These are phyloP conservation scores for Lagenidium sp. DNA, from an alignment of 352 stramenopile species.

Conservation along the genomic window DNA sequence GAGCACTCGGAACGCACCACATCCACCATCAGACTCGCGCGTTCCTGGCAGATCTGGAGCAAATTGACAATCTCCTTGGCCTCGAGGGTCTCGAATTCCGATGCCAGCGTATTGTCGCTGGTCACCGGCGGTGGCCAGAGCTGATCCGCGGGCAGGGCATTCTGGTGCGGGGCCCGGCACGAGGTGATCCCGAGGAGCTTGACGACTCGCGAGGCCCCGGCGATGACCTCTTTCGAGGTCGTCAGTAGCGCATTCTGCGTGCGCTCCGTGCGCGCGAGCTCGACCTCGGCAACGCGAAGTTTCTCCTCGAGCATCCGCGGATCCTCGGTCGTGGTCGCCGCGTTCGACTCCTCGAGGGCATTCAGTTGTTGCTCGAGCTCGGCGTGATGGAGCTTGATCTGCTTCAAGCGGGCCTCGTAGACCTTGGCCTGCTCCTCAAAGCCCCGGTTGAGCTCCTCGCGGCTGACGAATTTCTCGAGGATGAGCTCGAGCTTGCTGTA, in stretches of 20 bases:
- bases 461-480: constrained; percentile 68
- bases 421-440: constrained; percentile 78
- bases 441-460: constrained; percentile 67
- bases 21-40: constrained; percentile 60
- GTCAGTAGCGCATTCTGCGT: constrained; percentile 58
- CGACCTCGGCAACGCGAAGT: constrained; percentile 56
- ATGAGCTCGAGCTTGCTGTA: constrained; percentile 73
- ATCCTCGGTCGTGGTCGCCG: constrained; percentile 35
- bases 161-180: constrained; percentile 45
- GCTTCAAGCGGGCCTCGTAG: constrained; percentile 70
- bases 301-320: constrained; percentile 63
- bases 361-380: constrained; percentile 69
- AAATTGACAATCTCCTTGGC: constrained; percentile 47
- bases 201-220: constrained; percentile 51
- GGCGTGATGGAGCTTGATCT: constrained; percentile 64
- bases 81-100: constrained; percentile 63
- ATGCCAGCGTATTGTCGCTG: constrained; percentile 33
- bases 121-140: constrained; percentile 58
- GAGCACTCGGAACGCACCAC: constrained; percentile 21
- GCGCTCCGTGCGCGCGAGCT: constrained; percentile 51
- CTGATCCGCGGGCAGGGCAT: constrained; percentile 38
- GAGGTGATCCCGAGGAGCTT: constrained; percentile 72
- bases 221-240: constrained; percentile 69
- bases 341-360: constrained; percentile 55
- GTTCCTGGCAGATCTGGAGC: constrained; percentile 71